Base-by-base conservation (phyloP, 169 alveolate genomes). In the Plasmodium cynomolgi region DNA sequence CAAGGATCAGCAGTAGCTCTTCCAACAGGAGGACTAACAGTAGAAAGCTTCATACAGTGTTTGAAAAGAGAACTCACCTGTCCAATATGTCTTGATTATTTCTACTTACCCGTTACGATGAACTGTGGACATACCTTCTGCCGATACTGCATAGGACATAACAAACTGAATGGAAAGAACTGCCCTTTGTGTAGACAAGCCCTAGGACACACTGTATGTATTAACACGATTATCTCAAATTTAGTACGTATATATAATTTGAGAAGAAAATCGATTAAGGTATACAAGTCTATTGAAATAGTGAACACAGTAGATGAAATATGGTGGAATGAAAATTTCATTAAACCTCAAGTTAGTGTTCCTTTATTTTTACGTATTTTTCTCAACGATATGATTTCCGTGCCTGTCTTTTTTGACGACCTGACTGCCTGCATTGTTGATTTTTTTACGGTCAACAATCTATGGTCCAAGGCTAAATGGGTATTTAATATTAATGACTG, bases 81-180 rank as follows among this genome's bases (percentile, higher is more conserved):
- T 82, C 97, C 99, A 33, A 97, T 98, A 31, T 98, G 99, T 74
- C 95, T 98, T 68, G 99, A 98, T 72, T 96, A 96, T 81, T 96
- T 96, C 75, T 95, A 95, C 84, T 91, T 97, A 83, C 99, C 99
- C 5, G 98, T 97, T 34, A 98, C 99, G 20, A 93, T 98, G 83
- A 93, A 93, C 33, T 98, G 99, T 83, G 99, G 99, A 20, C 99
- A 98, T 92, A 97, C 99, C 2, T 98, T 97, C 95, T 98, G 99
- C 93, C 85, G 99, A 50, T 97, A 97, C 91, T 97, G 98, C 95
- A 97, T 97, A 20, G 97, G 97, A 5, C 98, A 97, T 88, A 91
- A 92, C 62, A 95, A 96, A 37, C 86, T 96, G 62, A 72, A 95
- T 71, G 97, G 98, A 8, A 97, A 95, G 39, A 84, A 92, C 54